Evolutionary conservation across 495 filamentous ascomycete genomes (phyloP), one percentile per base, ranked within the genome.

Genomic region (Poronia punctata): DNA sequence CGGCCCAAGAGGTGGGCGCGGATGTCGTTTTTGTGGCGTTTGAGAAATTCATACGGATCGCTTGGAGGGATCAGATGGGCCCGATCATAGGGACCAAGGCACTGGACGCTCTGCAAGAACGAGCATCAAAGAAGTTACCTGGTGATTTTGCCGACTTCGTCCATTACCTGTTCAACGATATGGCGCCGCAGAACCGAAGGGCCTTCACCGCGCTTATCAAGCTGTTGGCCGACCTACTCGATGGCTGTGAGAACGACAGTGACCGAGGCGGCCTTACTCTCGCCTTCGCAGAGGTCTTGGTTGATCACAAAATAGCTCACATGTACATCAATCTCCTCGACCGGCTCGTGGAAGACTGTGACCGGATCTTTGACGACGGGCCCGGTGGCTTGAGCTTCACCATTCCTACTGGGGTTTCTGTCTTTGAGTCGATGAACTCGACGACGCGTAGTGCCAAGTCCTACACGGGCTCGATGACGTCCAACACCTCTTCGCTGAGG

Each of bases 11-110:
- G 42, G 74, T 84, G 3, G 73, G 84, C 9, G 78, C 95, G 15
- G 88, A 95, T 55, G 81, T 90, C n/a, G 70, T 96, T 7, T 95
- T 96, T 50, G 82, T 82, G 12, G 86, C 90, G 1, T 98, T 98
- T 53, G 88, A 94, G 51, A 95, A 92, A 44, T 98, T 96, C 46
- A 70, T 96, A 53, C 79, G 76, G 42, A 81, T 84, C 41, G 88
- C 88, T 20, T 98, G 92, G 92, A 79, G 71, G 38, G 80, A 88
- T 34, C 82, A 85, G 46, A 89, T 96, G 71, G 93, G 93, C 0
- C 76, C 84, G 3, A 70, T 97, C 24, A 73, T 97, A 43, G 71
- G 79, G 3, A 57, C 70, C 21, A 65, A 80, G 17, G 70, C 74
- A 11, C 62, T 95, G 19, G 74, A 78, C 35, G 67, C 71, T 9